Evolutionary conservation across 169 alveolate genomes (phyloP).

Genomic region (Plasmodium reichenowi): DNA sequence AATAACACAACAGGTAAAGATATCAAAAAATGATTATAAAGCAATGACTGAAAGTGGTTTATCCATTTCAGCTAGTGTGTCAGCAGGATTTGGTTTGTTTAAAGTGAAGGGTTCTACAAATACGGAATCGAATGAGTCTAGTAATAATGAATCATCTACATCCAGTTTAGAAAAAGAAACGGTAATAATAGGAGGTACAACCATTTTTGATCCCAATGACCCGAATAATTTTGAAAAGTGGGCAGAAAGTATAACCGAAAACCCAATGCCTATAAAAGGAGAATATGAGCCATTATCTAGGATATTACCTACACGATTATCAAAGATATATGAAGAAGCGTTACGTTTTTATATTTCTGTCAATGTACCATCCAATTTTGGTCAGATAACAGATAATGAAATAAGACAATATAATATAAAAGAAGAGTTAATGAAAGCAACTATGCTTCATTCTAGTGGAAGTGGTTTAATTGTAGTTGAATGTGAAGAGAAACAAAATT

Average conservation of each 20-base stretch:
- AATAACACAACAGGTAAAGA: conserved; percentile 87
- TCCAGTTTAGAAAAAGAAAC: conserved; percentile 79
- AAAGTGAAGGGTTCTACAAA: conserved; percentile 49
- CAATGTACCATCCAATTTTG: conserved; percentile 55
- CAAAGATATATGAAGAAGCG: conserved; percentile 54
- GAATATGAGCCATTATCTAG: conserved; percentile 79
- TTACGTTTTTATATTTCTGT: conserved; percentile 36
- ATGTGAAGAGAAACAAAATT: conserved; percentile 74
- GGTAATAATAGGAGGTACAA: conserved; percentile 85
- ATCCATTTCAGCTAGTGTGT: conserved; percentile 71
- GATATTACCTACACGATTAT: conserved; percentile 67
- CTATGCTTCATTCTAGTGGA: conserved; percentile 42
- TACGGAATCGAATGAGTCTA: conserved; percentile 45
- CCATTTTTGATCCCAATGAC: conserved; percentile 83
- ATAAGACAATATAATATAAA: conserved; percentile 34
- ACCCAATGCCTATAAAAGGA: conserved; percentile 87
- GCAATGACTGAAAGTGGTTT: conserved; percentile 81
- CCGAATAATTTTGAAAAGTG: conserved; percentile 78
- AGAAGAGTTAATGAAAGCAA: conserved; percentile 47
- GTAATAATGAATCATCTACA: conserved; percentile 32
- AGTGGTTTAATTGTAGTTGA: conserved; percentile 54
- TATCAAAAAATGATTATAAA: conserved; percentile 83
- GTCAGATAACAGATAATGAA: conserved; percentile 49
- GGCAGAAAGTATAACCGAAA: conserved; percentile 81
- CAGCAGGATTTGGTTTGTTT: conserved; percentile 59